Conservation (phyloP, 2,329 filamentous ascomycete genomes). For the Pseudogymnoascus sp. region DNA sequence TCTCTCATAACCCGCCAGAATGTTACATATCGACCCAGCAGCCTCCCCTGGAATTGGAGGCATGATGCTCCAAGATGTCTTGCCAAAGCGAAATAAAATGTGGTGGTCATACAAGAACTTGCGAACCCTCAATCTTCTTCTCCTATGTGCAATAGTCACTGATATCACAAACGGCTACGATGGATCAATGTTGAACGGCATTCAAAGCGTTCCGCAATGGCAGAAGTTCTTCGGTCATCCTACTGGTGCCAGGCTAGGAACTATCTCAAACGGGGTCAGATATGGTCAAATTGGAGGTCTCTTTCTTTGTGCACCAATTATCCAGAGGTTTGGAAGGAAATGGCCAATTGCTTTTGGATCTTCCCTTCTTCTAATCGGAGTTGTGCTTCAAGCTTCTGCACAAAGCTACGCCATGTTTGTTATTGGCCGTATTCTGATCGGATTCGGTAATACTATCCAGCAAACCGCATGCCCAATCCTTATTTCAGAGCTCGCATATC, state of each 20-base stretch:
- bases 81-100: slow-evolving; percentile 9
- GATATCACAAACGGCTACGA: slow-evolving; percentile 15
- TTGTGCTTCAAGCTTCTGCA: slow-evolving; percentile 21
- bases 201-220: slow-evolving; percentile 36
- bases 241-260: slow-evolving; percentile 11
- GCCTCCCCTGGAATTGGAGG: background rate
- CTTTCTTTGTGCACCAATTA: background rate
- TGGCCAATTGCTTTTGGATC: slow-evolving; percentile 21
- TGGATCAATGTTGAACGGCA: slow-evolving; percentile 31
- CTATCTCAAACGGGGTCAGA: slow-evolving; percentile 11
- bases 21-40: slow-evolving; percentile 4
- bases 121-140: slow-evolving; percentile 11
- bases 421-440: slow-evolving; percentile 19
- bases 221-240: slow-evolving; percentile 21
- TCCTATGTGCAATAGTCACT: slow-evolving; percentile 12
- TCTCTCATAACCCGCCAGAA: background rate
- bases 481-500: slow-evolving; percentile 11
- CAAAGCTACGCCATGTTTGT: slow-evolving; percentile 23
- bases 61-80: slow-evolving; percentile 11
- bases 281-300: slow-evolving; percentile 10
- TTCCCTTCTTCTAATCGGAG: slow-evolving; percentile 20
- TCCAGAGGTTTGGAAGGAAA: slow-evolving; percentile 11
- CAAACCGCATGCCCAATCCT: slow-evolving; percentile 12
- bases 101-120: slow-evolving; percentile 11
- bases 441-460: slow-evolving; percentile 15